Evolutionary conservation across 2,329 filamentous ascomycete genomes (phyloP).

Genomic region (Claviceps sp.): DNA sequence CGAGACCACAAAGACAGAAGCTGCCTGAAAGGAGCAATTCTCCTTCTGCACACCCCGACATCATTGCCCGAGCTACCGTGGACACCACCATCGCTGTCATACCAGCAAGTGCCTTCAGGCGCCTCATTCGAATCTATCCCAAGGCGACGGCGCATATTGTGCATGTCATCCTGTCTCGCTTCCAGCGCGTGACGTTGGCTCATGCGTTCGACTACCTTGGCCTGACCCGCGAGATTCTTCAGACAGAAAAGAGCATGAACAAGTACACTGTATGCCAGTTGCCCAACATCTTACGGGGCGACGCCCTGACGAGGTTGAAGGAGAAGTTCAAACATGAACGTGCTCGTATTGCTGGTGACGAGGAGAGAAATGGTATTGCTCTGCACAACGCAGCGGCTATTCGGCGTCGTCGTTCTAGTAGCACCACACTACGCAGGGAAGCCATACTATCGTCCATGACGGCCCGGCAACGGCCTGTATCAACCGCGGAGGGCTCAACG

Average conservation of each 20-base stretch:
- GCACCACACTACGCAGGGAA: constrained; percentile 64
- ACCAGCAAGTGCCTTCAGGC: constrained; percentile 85
- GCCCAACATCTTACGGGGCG: constrained; percentile 77
- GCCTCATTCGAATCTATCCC: constrained; percentile 85
- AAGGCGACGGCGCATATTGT: constrained; percentile 96
- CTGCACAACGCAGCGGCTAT: constrained; percentile 65
- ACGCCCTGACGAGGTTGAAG: constrained; percentile 71
- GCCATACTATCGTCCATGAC: constrained; percentile 56
- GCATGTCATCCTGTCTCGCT: constrained; percentile 86
- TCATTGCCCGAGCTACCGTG: constrained; percentile 87
- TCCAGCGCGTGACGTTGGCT: constrained; percentile 86
- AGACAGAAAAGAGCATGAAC: constrained; percentile 88
- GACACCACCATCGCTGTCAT: constrained; percentile 98
- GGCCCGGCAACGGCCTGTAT: constrained; percentile 29
- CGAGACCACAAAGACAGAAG: constrained; percentile 22
- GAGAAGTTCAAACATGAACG: constrained; percentile 82
- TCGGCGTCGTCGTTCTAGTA: constrained; percentile 58
- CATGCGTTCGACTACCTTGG: constrained; percentile 93
- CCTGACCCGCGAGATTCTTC: constrained; percentile 77
- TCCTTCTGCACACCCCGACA: constrained; percentile 86
- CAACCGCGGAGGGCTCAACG: constrained; percentile 27
- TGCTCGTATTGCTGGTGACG: constrained; percentile 68
- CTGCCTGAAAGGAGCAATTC: constrained; percentile 33
- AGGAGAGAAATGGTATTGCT: constrained; percentile 78
- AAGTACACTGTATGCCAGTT: constrained; percentile 84